Percentiles rank a stretch among this genome's conserved stretches.
Evolutionary conservation across 495 filamentous ascomycete species (phyloP).

Genomic region (Glarea lozoyensis): DNA sequence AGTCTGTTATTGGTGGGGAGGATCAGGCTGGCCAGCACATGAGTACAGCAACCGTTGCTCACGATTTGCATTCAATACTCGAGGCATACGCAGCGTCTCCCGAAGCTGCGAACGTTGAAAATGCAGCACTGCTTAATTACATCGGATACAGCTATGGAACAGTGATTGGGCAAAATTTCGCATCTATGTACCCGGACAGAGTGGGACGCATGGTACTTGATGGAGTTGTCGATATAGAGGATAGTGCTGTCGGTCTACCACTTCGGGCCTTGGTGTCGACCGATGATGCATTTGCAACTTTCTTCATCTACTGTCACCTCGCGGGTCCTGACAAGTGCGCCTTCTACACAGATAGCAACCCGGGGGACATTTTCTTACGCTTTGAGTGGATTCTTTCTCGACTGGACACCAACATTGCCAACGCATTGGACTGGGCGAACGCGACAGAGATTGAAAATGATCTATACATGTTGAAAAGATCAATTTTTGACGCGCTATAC

Average conservation of each 20-base stretch:
- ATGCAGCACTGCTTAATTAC: conserved; percentile 34
- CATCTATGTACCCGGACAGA: conserved; percentile 33
- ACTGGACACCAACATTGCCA: not conserved
- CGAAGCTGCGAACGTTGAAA: not conserved
- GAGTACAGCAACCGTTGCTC: conserved; percentile 24
- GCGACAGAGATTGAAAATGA: not conserved
- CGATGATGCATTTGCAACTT: conserved; percentile 18
- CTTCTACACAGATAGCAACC: conserved; percentile 1
- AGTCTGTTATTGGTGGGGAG: conserved; percentile 4
- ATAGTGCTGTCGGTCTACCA: conserved; percentile 10
- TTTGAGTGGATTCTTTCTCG: not conserved
- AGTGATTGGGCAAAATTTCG: conserved; percentile 49
- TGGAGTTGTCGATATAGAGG: conserved; percentile 35
- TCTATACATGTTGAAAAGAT: not conserved
- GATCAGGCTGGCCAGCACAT: conserved; percentile 12
- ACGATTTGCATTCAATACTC: conserved; percentile 39
- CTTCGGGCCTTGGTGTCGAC: not conserved
- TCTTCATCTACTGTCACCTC: conserved; percentile 44
- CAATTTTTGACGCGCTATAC: not conserved
- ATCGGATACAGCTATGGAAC: conserved; percentile 65
- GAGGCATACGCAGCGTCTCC: conserved; percentile 24
- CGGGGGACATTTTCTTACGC: not conserved
- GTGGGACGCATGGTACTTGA: conserved; percentile 39
- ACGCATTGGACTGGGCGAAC: not conserved
- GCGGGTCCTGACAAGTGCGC: conserved; percentile 38